Evolutionary conservation across 305 asterid species (phyloP).

Genomic region (Ajuga reptans): DNA sequence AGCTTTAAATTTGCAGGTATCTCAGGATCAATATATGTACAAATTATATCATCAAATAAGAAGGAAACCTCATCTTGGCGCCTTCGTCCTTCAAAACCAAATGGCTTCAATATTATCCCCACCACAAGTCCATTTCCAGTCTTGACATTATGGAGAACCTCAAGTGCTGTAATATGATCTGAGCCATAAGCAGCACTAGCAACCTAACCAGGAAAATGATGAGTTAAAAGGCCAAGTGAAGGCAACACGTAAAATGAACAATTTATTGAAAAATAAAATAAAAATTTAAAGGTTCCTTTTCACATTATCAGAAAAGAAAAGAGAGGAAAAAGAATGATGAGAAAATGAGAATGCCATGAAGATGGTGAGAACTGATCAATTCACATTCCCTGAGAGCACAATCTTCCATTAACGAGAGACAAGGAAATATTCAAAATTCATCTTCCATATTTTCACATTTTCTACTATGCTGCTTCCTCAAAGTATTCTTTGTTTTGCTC

Average conservation of each 20-base stretch:
- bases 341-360: conserved; percentile 11
- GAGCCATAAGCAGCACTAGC: conserved; percentile 87
- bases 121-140: conserved; percentile 56
- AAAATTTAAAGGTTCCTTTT: neutral
- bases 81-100: conserved; percentile 89
- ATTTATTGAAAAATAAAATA: neutral
- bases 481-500: neutral
- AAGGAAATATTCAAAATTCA: neutral
- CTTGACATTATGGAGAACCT: conserved; percentile 54
- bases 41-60: conserved; percentile 20
- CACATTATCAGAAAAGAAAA: neutral
- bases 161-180: conserved; percentile 62
- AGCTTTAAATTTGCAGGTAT: conserved; percentile 14
- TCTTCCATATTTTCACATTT: neutral
- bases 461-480: neutral
- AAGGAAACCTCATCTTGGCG: conserved; percentile 70
- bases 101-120: conserved; percentile 81
- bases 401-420: neutral
- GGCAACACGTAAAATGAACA: conserved; percentile 5
- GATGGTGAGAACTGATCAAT: conserved; percentile 5
- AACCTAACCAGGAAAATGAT: conserved; percentile 43
- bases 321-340: neutral
- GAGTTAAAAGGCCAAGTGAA: conserved; percentile 8
- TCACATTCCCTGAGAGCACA: neutral
- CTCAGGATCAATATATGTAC: conserved; percentile 8